Conservation (phyloP, 2,329 filamentous ascomycete genomes). For the Grosmannia penicillata region DNA sequence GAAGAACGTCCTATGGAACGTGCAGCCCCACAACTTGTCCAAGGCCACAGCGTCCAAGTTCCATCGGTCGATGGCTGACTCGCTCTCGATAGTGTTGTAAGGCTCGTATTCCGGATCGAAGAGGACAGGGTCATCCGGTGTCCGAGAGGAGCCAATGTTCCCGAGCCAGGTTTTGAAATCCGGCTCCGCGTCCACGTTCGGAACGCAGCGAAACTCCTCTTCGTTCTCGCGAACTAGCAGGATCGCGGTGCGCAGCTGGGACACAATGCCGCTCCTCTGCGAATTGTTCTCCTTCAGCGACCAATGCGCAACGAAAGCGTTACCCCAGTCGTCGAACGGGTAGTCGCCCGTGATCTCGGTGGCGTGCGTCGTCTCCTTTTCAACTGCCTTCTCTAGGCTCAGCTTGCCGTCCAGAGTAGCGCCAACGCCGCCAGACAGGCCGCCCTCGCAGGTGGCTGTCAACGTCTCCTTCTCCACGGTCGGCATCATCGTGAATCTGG, state of each 20-base stretch:
- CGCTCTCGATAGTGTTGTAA: not conserved
- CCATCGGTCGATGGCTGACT: not conserved
- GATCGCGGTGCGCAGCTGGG: not conserved
- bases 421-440: not conserved
- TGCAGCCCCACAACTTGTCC: not conserved
- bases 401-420: not conserved
- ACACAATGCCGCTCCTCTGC: constrained; percentile 1
- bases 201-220: not conserved
- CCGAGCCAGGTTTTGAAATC: not conserved
- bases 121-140: constrained; percentile 1
- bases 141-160: not conserved
- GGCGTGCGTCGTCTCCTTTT: constrained; percentile 1
- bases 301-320: not conserved
- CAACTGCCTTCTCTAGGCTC: not conserved
- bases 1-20: not conserved
- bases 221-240: not conserved
- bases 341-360: not conserved
- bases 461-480: not conserved
- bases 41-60: not conserved
- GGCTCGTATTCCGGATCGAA: constrained; percentile 1
- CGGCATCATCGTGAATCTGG: not conserved
- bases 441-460: not conserved
- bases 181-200: not conserved
- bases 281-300: constrained; percentile 1
- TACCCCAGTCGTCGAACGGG: constrained; percentile 1